These are phyloP conservation scores for Echeveria elegans DNA, from an alignment of 164 flowering plant species.

Conservation along the genomic window DNA sequence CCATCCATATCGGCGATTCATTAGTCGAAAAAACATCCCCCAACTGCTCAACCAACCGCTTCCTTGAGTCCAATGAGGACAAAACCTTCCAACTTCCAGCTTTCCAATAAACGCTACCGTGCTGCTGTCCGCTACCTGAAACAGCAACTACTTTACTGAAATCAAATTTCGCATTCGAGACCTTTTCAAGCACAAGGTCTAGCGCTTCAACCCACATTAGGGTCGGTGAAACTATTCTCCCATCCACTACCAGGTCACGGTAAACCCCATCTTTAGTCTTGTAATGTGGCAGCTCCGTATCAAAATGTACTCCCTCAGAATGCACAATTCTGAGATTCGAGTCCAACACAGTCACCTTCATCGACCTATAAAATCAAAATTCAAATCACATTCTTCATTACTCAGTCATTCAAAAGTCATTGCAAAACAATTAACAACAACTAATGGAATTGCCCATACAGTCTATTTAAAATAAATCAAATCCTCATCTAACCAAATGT, in stretches of 20 bases:
- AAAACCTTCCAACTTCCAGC: slow-evolving; percentile 44
- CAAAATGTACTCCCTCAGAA: slow-evolving; percentile 71
- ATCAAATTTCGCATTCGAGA: slow-evolving; percentile 46
- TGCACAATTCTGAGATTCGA: slow-evolving; percentile 54
- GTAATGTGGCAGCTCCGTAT: slow-evolving; percentile 80
- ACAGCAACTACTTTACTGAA: slow-evolving; percentile 62
- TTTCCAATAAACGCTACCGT: slow-evolving; percentile 97
- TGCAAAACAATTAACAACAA: background rate
- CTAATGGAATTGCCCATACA: background rate
- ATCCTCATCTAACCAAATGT: background rate
- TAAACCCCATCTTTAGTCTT: slow-evolving; percentile 83
- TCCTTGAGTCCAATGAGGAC: slow-evolving; percentile 50
- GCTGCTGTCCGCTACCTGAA: slow-evolving; percentile 98
- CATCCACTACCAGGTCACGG: slow-evolving; percentile 53
- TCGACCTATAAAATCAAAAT: slow-evolving; percentile 43
- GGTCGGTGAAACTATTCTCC: slow-evolving; percentile 90
- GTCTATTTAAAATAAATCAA: background rate
- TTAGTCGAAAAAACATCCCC: slow-evolving; percentile 52
- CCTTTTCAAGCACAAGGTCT: slow-evolving; percentile 57
- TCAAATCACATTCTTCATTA: background rate
- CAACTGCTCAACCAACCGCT: slow-evolving; percentile 50
- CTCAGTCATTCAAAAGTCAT: background rate
- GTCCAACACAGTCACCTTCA: slow-evolving; percentile 87
- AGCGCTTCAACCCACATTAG: slow-evolving; percentile 96
- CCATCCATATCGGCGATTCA: slow-evolving; percentile 97